Evolutionary conservation across 2,329 filamentous ascomycete genomes (phyloP), one percentile per base, ranked within the genome.

Genomic region (Spiromastix sp.): DNA sequence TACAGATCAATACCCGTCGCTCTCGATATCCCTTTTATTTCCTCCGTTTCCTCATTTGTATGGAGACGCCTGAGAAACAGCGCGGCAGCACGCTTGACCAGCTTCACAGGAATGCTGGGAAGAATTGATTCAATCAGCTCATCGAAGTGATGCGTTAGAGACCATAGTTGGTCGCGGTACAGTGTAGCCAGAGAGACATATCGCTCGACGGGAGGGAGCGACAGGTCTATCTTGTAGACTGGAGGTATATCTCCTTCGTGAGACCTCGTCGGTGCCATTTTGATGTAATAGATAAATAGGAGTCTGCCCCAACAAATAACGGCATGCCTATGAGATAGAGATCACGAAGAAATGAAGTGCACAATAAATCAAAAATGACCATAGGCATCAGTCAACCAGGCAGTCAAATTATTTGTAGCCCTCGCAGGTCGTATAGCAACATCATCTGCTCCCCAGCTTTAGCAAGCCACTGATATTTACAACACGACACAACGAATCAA

Each of bases 11-110:
- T 59, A 0, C 63, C 67, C 0, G 65, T 66, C 2, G 54, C 61
- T 17, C 57, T 50, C 17, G 67, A 63, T 22, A 81, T 75, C 0
- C 77, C 77, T 3, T 51, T 56, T n/a, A 82, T 53, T 50, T 81
- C 77, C 29, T 68, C 62, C 0, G 68, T 77, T 50, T 81, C 74
- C 45, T 80, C 74, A 0, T 52, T 36, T 12, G 61, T 64, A 48
- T 71, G 60, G 0, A 81, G 54, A 2, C 66, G 57, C 3, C 67
- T 62, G 8, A 81, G 49, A 8, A 68, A 49, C 0, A 69, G n/a
- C 1, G 58, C 58, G 0, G 72, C 65, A 1, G 72, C 20, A 9
- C 49, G 40, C 30, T 57, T 49, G 16, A 61, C 43, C 30, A 48
- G 44, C 17, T 44, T 42, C 5, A 54, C 28, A 8, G 49, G 49